Conservation (phyloP, 228 moss, liverwort and hornwort genomes). For the Sphagnum fallax region DNA sequence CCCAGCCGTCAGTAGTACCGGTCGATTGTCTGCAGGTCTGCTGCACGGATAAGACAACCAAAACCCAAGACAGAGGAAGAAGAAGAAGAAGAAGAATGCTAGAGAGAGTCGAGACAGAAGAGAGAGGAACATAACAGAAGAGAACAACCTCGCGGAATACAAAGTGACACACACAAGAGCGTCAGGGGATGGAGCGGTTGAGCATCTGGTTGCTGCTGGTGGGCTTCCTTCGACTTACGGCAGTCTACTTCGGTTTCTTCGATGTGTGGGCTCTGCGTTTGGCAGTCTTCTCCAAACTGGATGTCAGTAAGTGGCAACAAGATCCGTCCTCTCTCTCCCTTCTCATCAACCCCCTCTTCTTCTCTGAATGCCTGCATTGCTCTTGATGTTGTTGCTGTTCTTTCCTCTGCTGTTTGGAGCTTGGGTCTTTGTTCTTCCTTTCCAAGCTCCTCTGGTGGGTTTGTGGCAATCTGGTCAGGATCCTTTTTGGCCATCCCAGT, state of each 20-base stretch:
- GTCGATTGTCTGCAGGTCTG: too few species aligned
- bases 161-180: not conserved
- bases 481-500: too few species aligned
- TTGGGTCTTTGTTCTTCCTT: not conserved
- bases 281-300: conserved; percentile 73
- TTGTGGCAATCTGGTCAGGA: too few species aligned
- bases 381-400: not conserved
- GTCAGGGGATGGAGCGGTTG: conserved; percentile 48
- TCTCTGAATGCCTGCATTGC: not conserved
- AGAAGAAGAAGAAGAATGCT: too few species aligned
- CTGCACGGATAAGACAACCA: too few species aligned
- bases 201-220: conserved; percentile 74
- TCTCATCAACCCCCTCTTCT: too few species aligned
- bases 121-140: too few species aligned
- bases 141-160: too few species aligned
- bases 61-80: too few species aligned
- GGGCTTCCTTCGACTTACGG: conserved; percentile 63
- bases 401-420: too few species aligned
- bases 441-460: not conserved
- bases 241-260: conserved; percentile 90
- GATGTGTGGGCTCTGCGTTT: conserved; percentile 68
- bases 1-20: too few species aligned
- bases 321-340: not conserved
- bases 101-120: too few species aligned
- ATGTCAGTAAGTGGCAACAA: conserved; percentile 36